These are phyloP conservation scores for Debaryomycetaceae sp. DNA, from an alignment of 1,139 yeast species.

Conservation along the genomic window DNA sequence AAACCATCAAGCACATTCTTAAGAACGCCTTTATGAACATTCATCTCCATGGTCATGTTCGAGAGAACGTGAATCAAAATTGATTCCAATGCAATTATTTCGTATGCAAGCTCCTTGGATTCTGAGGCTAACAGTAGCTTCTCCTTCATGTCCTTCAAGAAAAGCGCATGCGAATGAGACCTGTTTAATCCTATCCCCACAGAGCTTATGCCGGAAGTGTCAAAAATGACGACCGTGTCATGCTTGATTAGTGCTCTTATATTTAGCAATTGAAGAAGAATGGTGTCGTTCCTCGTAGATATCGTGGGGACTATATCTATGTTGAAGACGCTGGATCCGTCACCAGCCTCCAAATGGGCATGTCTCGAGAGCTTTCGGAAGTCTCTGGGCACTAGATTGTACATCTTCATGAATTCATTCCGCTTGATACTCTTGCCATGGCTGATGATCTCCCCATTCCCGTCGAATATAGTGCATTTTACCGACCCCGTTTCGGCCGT, in stretches of 20 bases:
- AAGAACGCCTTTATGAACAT: constrained; percentile 40
- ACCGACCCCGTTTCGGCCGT: constrained; percentile 25
- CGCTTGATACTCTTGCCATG: constrained; percentile 40
- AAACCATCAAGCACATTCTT: constrained; percentile 34
- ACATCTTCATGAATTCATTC: constrained; percentile 32
- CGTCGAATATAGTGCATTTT: constrained; percentile 58
- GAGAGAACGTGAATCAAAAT: constrained; percentile 37
- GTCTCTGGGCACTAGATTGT: constrained; percentile 39
- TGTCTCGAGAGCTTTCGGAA: constrained; percentile 37
- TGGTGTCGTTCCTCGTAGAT: constrained; percentile 32
- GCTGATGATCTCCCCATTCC: constrained; percentile 31
- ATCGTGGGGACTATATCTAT: constrained; percentile 45
- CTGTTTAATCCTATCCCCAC: constrained; percentile 18
- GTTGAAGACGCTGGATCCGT: constrained; percentile 11
- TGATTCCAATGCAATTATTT: constrained; percentile 43
- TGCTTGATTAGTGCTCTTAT: constrained; percentile 40
- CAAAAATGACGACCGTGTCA: constrained; percentile 40
- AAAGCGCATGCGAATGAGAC: constrained; percentile 33
- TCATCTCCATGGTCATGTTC: constrained; percentile 41
- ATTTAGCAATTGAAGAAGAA: constrained; percentile 39
- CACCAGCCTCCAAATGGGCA: constrained; percentile 9
- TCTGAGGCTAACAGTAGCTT: constrained; percentile 22
- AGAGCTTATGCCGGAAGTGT: constrained; percentile 24
- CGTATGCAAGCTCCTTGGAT: constrained; percentile 35
- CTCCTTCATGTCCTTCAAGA: constrained; percentile 30